A percentile compares a stretch with the other conserved stretches of the same genome.
Evolutionary conservation across 176 grass and related monocot species (phyloP).

Genomic region (Phoenix dactylifera): DNA sequence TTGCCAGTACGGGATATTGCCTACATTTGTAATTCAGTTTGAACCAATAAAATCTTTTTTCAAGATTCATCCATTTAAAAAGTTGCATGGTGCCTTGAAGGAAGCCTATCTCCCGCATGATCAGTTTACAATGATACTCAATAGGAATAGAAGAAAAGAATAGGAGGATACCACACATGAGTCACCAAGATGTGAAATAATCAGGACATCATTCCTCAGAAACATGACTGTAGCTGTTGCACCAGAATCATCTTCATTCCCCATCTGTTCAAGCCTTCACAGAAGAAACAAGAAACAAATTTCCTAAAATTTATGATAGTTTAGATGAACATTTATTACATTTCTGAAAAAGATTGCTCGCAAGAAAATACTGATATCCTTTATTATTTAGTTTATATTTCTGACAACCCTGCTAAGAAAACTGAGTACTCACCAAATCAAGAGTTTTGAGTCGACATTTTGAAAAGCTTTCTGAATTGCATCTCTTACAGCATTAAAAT

Average conservation of each 20-base stretch:
- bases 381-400: no score
- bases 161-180: slow-evolving; percentile 56
- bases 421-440: slow-evolving; percentile 47
- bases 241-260: slow-evolving; percentile 55
- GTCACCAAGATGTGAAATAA: slow-evolving; percentile 85
- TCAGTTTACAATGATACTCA: not conserved
- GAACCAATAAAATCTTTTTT: not conserved
- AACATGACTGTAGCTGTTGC: slow-evolving; percentile 73
- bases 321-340: not conserved
- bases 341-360: not conserved
- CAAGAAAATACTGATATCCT: no score
- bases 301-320: not conserved
- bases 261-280: slow-evolving; percentile 21
- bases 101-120: not conserved
- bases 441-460: slow-evolving; percentile 54
- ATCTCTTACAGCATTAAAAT: slow-evolving; percentile 49
- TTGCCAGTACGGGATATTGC: slow-evolving; percentile 63
- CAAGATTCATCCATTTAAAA: slow-evolving; percentile 2
- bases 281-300: slow-evolving; percentile 4
- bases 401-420: not conserved
- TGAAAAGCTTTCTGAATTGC: slow-evolving; percentile 65
- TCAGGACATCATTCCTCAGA: slow-evolving; percentile 67
- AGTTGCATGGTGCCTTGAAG: not conserved
- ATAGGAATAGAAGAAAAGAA: not conserved
- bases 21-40: slow-evolving; percentile 35